Conservation (phyloP, 371 early-diverging fungal species). For the Circinella umbellata region DNA sequence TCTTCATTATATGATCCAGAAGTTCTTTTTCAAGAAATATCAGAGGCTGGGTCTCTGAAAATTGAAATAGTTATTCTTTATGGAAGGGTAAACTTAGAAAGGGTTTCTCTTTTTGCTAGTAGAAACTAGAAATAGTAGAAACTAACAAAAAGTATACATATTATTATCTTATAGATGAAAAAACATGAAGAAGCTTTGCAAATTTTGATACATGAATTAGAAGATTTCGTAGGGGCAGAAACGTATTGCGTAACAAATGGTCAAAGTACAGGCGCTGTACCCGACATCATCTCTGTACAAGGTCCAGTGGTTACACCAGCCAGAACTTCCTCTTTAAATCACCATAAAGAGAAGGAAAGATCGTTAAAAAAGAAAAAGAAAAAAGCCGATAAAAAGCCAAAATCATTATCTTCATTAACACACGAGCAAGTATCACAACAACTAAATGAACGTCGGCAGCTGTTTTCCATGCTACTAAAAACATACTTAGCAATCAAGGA, state of each 20-base stretch:
- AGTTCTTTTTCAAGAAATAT: slow-evolving; percentile 25
- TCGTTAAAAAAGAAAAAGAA: slow-evolving; percentile 7
- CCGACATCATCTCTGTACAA: slow-evolving; percentile 11
- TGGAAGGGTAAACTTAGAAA: slow-evolving; percentile 43
- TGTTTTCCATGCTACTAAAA: slow-evolving; percentile 46
- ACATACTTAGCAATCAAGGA: slow-evolving; percentile 43
- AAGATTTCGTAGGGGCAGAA: slow-evolving; percentile 72
- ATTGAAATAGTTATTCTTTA: slow-evolving; percentile 58
- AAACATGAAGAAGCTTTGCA: slow-evolving; percentile 59
- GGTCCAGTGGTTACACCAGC: slow-evolving; percentile 19
- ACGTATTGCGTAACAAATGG: slow-evolving; percentile 66
- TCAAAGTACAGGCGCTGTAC: slow-evolving; percentile 39
- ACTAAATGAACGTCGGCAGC: slow-evolving; percentile 31
- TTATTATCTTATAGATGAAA: slow-evolving; percentile 36
- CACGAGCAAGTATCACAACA: slow-evolving; percentile 2
- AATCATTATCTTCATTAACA: neutral
- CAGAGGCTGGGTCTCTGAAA: slow-evolving; percentile 41
- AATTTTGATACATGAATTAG: slow-evolving; percentile 56
- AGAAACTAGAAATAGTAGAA: neutral
- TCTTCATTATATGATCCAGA: slow-evolving; percentile 41
- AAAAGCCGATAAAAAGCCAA: neutral
- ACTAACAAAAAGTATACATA: neutral
- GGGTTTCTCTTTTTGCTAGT: no score
- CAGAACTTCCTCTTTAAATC: slow-evolving; percentile 30
- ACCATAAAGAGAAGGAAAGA: slow-evolving; percentile 1